phyloP scores from a whole-genome alignment of 2,329 filamentous ascomycete species.

The Zalaria sp. region DNA sequence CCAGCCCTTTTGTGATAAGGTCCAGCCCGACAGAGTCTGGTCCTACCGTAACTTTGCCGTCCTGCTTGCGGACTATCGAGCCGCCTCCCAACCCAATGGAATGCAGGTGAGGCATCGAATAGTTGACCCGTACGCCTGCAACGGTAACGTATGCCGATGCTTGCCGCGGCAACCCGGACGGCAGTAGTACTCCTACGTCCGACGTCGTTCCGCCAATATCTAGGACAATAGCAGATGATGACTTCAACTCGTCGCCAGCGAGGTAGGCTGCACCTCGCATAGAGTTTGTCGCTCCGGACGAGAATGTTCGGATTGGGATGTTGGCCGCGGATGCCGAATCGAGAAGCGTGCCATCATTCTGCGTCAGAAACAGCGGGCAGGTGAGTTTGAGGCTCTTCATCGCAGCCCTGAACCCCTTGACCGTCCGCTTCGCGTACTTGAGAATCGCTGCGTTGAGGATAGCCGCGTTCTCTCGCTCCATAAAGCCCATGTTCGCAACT shows the following conservation, averaged over 20 bases:
- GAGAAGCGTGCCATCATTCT: conserved; percentile 38
- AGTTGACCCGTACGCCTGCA: conserved; percentile 43
- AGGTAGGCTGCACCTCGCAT: conserved; percentile 46
- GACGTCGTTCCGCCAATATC: conserved; percentile 54
- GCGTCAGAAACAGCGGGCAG: conserved; percentile 37
- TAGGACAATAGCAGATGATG: conserved; percentile 36
- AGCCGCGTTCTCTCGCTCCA: conserved; percentile 37
- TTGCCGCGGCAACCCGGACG: conserved; percentile 48
- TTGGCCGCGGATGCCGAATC: conserved; percentile 31
- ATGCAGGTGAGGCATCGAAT: conserved; percentile 32
- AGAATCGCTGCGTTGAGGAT: conserved; percentile 37
- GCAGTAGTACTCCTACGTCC: conserved; percentile 45
- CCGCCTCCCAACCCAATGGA: conserved; percentile 46
- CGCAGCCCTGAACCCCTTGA: conserved; percentile 30
- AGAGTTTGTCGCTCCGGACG: conserved; percentile 37
- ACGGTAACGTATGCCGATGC: conserved; percentile 46
- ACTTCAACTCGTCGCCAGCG: conserved; percentile 19
- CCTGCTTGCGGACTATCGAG: conserved; percentile 23
- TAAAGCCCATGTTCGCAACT: conserved; percentile 36
- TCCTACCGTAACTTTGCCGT: conserved; percentile 31
- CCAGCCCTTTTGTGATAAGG: conserved; percentile 31
- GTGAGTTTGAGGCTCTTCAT: conserved; percentile 30
- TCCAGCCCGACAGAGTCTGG: conserved; percentile 42
- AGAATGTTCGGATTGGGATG: conserved; percentile 37
- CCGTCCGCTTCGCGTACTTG: conserved; percentile 30